Conservation (phyloP, 31 red algal species). For the Endocladia muricata region DNA sequence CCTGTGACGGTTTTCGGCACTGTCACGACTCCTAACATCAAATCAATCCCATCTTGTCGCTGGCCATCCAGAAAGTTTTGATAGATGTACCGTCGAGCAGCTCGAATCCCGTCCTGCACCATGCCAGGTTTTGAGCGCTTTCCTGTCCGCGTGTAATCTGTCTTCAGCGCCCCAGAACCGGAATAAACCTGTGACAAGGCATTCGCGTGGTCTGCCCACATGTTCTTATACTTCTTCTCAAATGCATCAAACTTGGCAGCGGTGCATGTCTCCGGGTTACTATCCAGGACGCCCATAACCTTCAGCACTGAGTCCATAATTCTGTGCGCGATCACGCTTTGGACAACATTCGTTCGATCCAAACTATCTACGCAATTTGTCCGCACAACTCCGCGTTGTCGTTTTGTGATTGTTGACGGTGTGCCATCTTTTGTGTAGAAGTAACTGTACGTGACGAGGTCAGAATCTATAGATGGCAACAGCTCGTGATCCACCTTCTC, state of each 20-base stretch:
- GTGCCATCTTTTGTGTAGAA: slow-evolving; percentile 70
- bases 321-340: slow-evolving; percentile 79
- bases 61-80: slow-evolving; percentile 86
- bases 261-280: slow-evolving; percentile 56
- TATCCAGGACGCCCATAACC: slow-evolving; percentile 73
- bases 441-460: slow-evolving; percentile 60
- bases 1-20: slow-evolving; percentile 11
- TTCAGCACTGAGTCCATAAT: slow-evolving; percentile 71
- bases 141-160: slow-evolving; percentile 89
- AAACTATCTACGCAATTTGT: slow-evolving; percentile 96
- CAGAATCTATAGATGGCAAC: slow-evolving; percentile 56
- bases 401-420: slow-evolving; percentile 23
- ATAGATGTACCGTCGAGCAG: slow-evolving; percentile 76
- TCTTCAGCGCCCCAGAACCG: slow-evolving; percentile 88
- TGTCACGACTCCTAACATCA: slow-evolving; percentile 69
- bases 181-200: slow-evolving; percentile 85
- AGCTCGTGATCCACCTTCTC: slow-evolving; percentile 82
- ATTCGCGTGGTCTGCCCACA: slow-evolving; percentile 95
- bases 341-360: slow-evolving; percentile 96
- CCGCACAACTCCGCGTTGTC: slow-evolving; percentile 82
- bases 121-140: slow-evolving; percentile 81
- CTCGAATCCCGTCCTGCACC: slow-evolving; percentile 65
- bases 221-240: slow-evolving; percentile 67
- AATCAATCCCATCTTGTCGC: slow-evolving; percentile 89
- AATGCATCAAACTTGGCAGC: slow-evolving; percentile 63